These are phyloP conservation scores for Mesembryanthemum crystallinum DNA, from an alignment of 148 eudicot genomes.

Conservation along the genomic window DNA sequence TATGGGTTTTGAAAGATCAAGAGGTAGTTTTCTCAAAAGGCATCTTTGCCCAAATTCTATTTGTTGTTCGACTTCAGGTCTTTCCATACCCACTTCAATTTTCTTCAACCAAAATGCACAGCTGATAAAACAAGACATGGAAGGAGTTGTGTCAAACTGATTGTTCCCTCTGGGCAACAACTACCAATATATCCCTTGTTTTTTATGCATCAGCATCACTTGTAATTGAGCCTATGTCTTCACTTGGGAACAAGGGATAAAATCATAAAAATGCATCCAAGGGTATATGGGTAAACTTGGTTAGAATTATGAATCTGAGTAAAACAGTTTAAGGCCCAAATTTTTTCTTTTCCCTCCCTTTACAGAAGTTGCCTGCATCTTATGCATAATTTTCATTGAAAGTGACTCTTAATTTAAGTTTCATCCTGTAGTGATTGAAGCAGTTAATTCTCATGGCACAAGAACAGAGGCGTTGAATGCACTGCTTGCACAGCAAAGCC, in stretches of 20 bases:
- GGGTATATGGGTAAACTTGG: too few species aligned
- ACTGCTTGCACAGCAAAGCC: constrained; percentile 33
- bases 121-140: background rate
- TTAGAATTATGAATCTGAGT: too few species aligned
- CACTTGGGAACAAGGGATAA: background rate
- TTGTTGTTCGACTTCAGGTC: constrained; percentile 1
- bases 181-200: too few species aligned
- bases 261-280: background rate
- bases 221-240: too few species aligned
- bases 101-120: background rate
- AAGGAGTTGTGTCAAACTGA: background rate
- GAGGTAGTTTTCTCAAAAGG: constrained; percentile 39
- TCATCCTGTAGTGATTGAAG: constrained; percentile 43
- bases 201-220: too few species aligned
- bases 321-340: too few species aligned
- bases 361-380: background rate
- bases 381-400: background rate
- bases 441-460: constrained; percentile 41
- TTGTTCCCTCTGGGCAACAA: too few species aligned
- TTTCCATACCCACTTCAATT: background rate
- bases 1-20: constrained; percentile 67
- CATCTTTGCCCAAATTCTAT: background rate
- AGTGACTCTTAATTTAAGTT: background rate
- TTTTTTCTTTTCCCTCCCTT: background rate
- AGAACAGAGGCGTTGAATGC: constrained; percentile 44